Conservation (phyloP, 768 basidiomycete species). For the Nevesoporus exiguus region DNA sequence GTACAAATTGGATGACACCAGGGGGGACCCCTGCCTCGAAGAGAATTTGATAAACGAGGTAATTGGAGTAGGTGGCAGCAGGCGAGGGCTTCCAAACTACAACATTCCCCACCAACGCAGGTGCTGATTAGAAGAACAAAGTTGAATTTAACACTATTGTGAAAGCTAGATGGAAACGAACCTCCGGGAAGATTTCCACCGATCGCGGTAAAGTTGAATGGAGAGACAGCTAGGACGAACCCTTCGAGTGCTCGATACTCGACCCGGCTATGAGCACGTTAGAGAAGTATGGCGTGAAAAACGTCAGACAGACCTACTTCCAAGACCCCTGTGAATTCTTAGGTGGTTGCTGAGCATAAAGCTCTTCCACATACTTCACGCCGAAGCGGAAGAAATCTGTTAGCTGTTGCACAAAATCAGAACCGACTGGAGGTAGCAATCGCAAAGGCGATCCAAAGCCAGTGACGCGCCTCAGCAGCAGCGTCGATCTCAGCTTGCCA, state of each 20-base stretch:
- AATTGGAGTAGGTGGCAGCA: slow-evolving; percentile 92
- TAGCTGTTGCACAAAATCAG: slow-evolving; percentile 43
- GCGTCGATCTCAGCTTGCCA: slow-evolving; percentile 99
- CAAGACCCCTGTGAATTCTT: slow-evolving; percentile 85
- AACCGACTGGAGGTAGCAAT: neutral
- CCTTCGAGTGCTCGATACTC: slow-evolving; percentile 99
- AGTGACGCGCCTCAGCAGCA: slow-evolving; percentile 79
- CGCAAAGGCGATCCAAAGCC: neutral
- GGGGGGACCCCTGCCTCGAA: slow-evolving; percentile 92
- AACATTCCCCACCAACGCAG: slow-evolving; percentile 93
- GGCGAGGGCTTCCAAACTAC: slow-evolving; percentile 98
- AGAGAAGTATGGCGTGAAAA: neutral
- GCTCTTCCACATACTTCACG: slow-evolving; percentile 93
- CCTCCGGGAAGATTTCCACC: slow-evolving; percentile 89
- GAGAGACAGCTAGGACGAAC: slow-evolving; percentile 95
- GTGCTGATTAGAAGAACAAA: slow-evolving; percentile 44
- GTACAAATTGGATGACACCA: slow-evolving; percentile 96
- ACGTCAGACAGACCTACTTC: slow-evolving; percentile 65
- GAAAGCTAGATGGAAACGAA: slow-evolving; percentile 20
- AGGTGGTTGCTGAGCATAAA: slow-evolving; percentile 86
- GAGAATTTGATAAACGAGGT: slow-evolving; percentile 86
- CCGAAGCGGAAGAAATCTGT: slow-evolving; percentile 95
- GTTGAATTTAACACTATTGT: neutral
- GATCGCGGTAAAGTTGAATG: slow-evolving; percentile 98
- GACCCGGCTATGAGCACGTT: slow-evolving; percentile 58